Evolutionary conservation across 495 filamentous ascomycete species (phyloP).

Genomic region (Penicillium canescens): DNA sequence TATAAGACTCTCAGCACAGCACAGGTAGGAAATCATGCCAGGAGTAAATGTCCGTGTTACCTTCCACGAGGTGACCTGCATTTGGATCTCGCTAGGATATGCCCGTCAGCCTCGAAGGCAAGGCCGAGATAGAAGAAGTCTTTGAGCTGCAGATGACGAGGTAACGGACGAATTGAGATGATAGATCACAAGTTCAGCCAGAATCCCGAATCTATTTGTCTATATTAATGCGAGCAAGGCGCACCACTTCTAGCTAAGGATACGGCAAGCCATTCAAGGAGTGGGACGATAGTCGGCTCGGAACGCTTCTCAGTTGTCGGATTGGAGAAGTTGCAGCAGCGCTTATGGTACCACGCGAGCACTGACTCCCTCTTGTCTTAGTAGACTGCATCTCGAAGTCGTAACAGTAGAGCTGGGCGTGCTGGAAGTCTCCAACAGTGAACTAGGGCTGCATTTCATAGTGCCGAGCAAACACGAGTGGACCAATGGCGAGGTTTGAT

Average conservation of each 20-base stretch:
- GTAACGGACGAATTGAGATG: background rate
- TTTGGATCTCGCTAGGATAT: constrained; percentile 6
- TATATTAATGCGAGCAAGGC: background rate
- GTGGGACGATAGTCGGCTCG: background rate
- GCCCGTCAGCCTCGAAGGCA: background rate
- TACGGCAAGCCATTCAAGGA: background rate
- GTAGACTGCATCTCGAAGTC: background rate
- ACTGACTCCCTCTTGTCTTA: background rate
- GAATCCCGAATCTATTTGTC: background rate
- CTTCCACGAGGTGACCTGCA: constrained; percentile 3
- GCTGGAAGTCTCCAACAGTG: background rate
- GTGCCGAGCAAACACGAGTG: background rate
- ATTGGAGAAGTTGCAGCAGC: background rate
- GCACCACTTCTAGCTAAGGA: background rate
- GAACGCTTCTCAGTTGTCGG: background rate
- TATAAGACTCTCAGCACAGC: background rate
- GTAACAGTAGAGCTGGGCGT: background rate
- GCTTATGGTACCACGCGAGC: background rate
- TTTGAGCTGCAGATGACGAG: background rate
- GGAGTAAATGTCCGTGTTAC: background rate
- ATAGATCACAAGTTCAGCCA: background rate
- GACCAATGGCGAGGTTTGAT: background rate
- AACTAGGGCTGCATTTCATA: background rate
- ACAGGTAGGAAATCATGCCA: background rate
- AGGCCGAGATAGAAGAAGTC: background rate